Evolutionary conservation across 768 basidiomycete genomes (phyloP).

Genomic region (Nidula microcarpa): DNA sequence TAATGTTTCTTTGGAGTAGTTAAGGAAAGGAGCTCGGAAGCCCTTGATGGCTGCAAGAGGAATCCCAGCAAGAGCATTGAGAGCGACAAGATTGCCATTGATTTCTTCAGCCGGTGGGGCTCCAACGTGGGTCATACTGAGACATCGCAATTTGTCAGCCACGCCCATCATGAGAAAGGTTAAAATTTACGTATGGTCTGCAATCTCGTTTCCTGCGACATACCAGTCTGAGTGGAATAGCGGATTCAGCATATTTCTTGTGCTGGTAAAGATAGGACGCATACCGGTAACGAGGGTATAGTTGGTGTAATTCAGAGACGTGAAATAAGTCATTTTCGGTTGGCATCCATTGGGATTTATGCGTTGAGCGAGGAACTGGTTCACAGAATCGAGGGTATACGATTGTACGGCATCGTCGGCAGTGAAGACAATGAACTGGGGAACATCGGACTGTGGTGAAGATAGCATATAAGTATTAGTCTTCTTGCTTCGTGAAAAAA

Average conservation of each 20-base stretch:
- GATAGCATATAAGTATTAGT: neutral
- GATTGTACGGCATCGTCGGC: slow-evolving; percentile 77
- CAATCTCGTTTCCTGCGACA: slow-evolving; percentile 82
- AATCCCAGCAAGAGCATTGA: slow-evolving; percentile 77
- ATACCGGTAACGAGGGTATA: slow-evolving; percentile 65
- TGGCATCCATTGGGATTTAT: slow-evolving; percentile 74
- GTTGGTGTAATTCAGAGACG: slow-evolving; percentile 70
- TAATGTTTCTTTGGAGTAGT: slow-evolving; percentile 62
- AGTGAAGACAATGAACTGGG: slow-evolving; percentile 70
- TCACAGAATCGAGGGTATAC: slow-evolving; percentile 71
- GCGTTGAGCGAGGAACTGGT: slow-evolving; percentile 72
- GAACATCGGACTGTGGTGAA: slow-evolving; percentile 45
- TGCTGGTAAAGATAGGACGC: slow-evolving; percentile 2
- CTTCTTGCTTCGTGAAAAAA: neutral
- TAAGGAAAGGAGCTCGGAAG: slow-evolving; percentile 77
- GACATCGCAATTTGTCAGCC: neutral
- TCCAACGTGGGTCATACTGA: slow-evolving; percentile 77
- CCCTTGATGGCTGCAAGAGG: slow-evolving; percentile 61
- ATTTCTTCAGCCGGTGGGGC: slow-evolving; percentile 61
- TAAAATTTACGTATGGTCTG: slow-evolving; percentile 62
- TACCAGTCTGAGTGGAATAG: slow-evolving; percentile 53
- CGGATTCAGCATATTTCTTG: neutral
- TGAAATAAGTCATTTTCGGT: slow-evolving; percentile 77
- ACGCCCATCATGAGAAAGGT: neutral
- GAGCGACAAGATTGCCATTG: slow-evolving; percentile 73